Base-by-base conservation (phyloP, 176 grass and related monocot genomes). In the Zea luxurians region DNA sequence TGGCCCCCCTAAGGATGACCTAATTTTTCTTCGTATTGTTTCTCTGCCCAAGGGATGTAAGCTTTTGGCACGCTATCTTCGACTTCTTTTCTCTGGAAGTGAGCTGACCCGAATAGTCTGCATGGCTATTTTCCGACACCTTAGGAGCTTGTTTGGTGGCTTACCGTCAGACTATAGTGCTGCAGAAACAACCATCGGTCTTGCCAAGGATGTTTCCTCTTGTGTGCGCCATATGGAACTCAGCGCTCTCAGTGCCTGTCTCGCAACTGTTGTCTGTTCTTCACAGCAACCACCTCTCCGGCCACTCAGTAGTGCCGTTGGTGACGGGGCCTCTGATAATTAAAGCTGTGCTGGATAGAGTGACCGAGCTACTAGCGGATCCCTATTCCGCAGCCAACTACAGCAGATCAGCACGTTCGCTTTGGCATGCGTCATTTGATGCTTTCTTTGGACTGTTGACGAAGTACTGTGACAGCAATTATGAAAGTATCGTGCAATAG, bases 391-490 rank as follows among this genome's bases (percentile, higher is more conserved):
- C 94, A 80, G 82, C 83, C 66, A 84, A 73, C 61, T 93, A 87
- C 72, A 90, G 58, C 43, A 77, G 83, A 42, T 85, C 85, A n/a
- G n/a, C n/a, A n/a, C n/a, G n/a, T n/a, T n/a, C n/a, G n/a, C n/a
- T n/a, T n/a, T n/a, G n/a, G n/a, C 94, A 97, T 78, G 91, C 94
- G 48, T 97, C 94, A 58, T 93, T 97, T 72, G 89, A 93, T 48
- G 84, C 89, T 45, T 97, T 97, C 82, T 97, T 97, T 69, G 86
- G 81, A 43, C 94, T 97, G 55, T 76, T 97, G 58, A 90, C 91
- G 1, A 90, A 97, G 73, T 97, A 93, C 68, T 93, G 91, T 37
- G 45, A 86, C 71, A 91, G 89, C 75, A 97, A 97, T 66, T 93
- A 93, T 21, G 89, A 91, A 73, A 93, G 89, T 42, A 93, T 97